A percentile compares a stretch with the other conserved stretches of the same genome.
Evolutionary conservation across 2,329 filamentous ascomycete species (phyloP).

Genomic region (Cryphonectria carpinicola): DNA sequence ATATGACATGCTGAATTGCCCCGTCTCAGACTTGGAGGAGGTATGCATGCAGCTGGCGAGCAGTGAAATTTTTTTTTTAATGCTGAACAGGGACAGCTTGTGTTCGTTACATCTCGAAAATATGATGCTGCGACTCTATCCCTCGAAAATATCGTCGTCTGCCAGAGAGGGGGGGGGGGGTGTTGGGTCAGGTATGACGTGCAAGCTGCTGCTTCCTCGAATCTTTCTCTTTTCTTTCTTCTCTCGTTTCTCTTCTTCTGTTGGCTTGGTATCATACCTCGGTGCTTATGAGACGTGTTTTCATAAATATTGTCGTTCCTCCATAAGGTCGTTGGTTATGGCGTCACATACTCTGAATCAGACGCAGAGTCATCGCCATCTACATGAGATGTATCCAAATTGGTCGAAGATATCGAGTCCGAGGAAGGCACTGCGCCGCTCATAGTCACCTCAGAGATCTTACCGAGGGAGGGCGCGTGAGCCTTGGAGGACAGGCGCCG

Average conservation of each 20-base stretch:
- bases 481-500: neutral
- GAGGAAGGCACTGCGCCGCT: neutral
- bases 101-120: neutral
- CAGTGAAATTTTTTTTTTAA: neutral
- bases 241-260: neutral
- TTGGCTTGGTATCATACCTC: neutral
- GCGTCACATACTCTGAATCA: neutral
- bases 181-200: neutral
- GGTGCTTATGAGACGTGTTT: neutral
- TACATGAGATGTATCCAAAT: neutral
- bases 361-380: neutral
- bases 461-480: neutral
- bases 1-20: neutral
- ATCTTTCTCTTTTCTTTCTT: too few relatives aligned
- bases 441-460: constrained; percentile 7
- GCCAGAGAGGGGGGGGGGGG: too few relatives aligned
- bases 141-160: too few relatives aligned
- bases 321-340: neutral
- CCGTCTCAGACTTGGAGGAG: neutral
- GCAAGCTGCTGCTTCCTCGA: constrained; percentile 6
- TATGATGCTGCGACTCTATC: neutral
- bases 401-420: neutral
- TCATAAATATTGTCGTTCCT: neutral
- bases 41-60: neutral
- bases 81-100: neutral